Evolutionary conservation across 2,329 filamentous ascomycete species (phyloP), one percentile per base, ranked within the genome.

Genomic region (Hansfordia pulvinata): DNA sequence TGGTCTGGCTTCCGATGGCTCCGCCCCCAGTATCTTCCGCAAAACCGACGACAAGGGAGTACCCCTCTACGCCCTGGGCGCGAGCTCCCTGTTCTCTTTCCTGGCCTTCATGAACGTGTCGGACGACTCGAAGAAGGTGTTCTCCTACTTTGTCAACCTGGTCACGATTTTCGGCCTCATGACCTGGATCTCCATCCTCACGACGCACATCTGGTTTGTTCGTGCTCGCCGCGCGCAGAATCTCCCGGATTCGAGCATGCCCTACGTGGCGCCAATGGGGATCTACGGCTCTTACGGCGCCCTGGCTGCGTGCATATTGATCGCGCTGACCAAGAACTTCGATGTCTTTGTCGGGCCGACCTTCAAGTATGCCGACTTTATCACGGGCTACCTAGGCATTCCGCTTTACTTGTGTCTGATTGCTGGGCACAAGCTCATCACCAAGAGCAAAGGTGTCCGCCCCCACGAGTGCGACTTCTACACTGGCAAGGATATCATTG

Each of bases 251-350:
- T 52, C 54, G 9, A 50, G 55, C 22, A 54, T 80, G 33, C 66
- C 71, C 1, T 85, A 76, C 47, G 62, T 62, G 10, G 76, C 81
- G 0, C 82, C 82, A 0, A 62, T 86, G 10, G 80, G 82, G n/a
- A 53, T 72, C 19, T 66, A 49, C 34, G 83, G 82, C 8, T 83
- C 76, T 0, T 72, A 72, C 44, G 56, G 59, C 32, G 77, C 77
- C 0, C 61, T 90, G 3, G 56, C 61, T 43, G 75, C 84, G 54
- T 84, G 78, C 53, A 62, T 65, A 42, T 46, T 90, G 18, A 79
- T 90, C 34, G 69, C 77, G 2, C 46, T 92, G 27, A 88, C 82
- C 44, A 92, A 90, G 66, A 86, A 84, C 61, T 90, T 73, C 52
- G 62, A 69, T 30, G 75, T 78, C 32, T 90, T 90, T 50, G 60